Evolutionary conservation across 2,329 filamentous ascomycete species (phyloP), one percentile per base, ranked within the genome.

Genomic region (Fusarium pseudograminearum): DNA sequence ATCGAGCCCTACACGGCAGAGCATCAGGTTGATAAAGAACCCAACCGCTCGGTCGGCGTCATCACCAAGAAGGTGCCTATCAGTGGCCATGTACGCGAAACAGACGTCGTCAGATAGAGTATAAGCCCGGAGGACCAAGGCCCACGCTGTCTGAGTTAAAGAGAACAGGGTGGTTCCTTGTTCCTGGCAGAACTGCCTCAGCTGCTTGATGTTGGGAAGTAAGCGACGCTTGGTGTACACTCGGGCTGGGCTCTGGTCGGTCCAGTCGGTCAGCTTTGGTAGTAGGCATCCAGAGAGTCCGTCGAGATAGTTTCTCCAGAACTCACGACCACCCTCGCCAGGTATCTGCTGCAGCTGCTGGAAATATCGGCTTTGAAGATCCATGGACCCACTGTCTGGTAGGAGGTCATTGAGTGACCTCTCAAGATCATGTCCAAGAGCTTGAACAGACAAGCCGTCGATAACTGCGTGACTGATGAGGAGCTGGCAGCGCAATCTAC

Each of bases 21-120:
- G 47, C 47, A 50, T 50, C 5, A 50, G 47, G 20, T 50, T 50
- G 47, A 50, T 47, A 15, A 62, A 62, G 31, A 62, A 62, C 11
- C 59, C 59, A 38, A 61, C 59, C 15, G 59, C 59, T 4, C 31
- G n/a, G 16, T 62, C 54, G 15, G 54, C 54, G 7, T 47, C 42
- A 42, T 53, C 34, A 16, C 54, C 54, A 5, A 58, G 54, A 18
- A 62, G 41, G 16, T 62, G 47, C 38, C 60, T 58, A 22, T 58
- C 60, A 20, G 60, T 58, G 18, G 50, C 51, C 51, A 61, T 55
- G 51, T 48, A 55, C 22, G 54, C 62, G 36, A 61, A 57, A 18
- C 55, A 57, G 46, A 57, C 55, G 36, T 57, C 46, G 38, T 52
- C 46, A 5, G 46, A 51, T 8, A 51, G 14, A 7, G 55, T 57